Evolutionary conservation across 352 stramenopile genomes (phyloP).

Genomic region (Globisporangium spiculum): DNA sequence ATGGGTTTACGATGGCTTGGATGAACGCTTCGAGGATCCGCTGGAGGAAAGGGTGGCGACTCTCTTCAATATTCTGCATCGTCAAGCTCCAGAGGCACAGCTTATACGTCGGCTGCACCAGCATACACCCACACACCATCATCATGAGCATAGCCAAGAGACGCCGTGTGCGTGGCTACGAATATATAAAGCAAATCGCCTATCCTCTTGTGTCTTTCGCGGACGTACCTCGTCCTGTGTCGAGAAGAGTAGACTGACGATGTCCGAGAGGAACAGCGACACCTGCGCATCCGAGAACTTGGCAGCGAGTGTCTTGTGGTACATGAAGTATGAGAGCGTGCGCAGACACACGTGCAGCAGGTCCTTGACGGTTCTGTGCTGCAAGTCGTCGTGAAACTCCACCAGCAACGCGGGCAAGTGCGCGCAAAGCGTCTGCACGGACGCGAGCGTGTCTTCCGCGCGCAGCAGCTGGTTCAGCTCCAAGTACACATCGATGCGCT

Average conservation of each 20-base stretch:
- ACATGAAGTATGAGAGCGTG: conserved; percentile 72
- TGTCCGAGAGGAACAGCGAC: conserved; percentile 41
- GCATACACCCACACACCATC: background rate
- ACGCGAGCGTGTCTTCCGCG: conserved; percentile 49
- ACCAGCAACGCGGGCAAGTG: conserved; percentile 34
- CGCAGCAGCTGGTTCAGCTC: conserved; percentile 53
- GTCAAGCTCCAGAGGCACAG: conserved; percentile 63
- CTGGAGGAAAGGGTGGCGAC: conserved; percentile 43
- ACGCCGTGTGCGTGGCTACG: background rate
- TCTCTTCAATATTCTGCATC: conserved; percentile 52
- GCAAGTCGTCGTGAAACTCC: conserved; percentile 48
- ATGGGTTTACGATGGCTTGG: conserved; percentile 68
- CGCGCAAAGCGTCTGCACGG: conserved; percentile 35
- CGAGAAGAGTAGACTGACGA: conserved; percentile 48
- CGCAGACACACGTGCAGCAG: conserved; percentile 41
- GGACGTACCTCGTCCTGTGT: conserved; percentile 43
- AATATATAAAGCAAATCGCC: too few relatives aligned
- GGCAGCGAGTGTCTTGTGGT: conserved; percentile 38
- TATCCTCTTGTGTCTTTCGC: background rate
- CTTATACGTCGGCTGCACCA: conserved; percentile 54
- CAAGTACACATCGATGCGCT: conserved; percentile 52
- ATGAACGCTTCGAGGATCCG: conserved; percentile 60
- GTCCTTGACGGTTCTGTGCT: conserved; percentile 35
- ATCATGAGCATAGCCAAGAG: background rate
- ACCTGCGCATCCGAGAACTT: conserved; percentile 39